A percentile compares a stretch with the other conserved stretches of the same genome.
These are phyloP conservation scores for Taxawa tesnikishii DNA, from an alignment of 2,329 filamentous ascomycete genomes.

Conservation along the genomic window DNA sequence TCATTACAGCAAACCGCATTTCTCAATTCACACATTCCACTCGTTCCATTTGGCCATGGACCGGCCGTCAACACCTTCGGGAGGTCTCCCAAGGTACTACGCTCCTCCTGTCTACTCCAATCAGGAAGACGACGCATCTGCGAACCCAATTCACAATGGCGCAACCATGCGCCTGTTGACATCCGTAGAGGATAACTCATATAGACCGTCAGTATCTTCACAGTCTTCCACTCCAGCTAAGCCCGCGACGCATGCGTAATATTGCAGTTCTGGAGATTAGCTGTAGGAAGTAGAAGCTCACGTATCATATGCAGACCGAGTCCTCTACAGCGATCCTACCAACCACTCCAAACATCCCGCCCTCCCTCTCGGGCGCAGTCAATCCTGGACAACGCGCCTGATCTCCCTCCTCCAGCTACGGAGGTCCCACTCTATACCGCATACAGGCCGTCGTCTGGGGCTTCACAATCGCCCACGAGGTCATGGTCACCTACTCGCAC, in stretches of 20 bases:
- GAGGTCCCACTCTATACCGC: constrained; percentile 53
- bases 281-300: constrained; percentile 14
- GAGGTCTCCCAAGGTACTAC: constrained; percentile 20
- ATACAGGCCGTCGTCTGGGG: constrained; percentile 41
- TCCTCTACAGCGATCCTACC: constrained; percentile 34
- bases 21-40: constrained; percentile 3
- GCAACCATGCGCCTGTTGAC: constrained; percentile 39
- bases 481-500: constrained; percentile 44
- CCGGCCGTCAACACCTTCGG: constrained; percentile 12
- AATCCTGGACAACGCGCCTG: constrained; percentile 36
- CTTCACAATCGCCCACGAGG: constrained; percentile 38
- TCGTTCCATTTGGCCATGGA: constrained; percentile 11
- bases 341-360: constrained; percentile 31
- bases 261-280: constrained; percentile 3
- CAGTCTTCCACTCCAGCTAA: constrained; percentile 9
- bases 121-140: constrained; percentile 21
- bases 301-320: constrained; percentile 26
- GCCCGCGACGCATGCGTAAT: constrained; percentile 2
- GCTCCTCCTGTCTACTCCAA: constrained; percentile 30
- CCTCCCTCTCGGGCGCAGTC: constrained; percentile 36
- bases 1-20: too few species aligned
- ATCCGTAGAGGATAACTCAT: constrained; percentile 28
- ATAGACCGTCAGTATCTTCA: constrained; percentile 30
- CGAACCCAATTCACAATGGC: constrained; percentile 22
- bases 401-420: constrained; percentile 43